Percentiles rank a stretch among this genome's conserved stretches.
Conservation (phyloP, 345 rosid genomes). For the Hypericum perforatum region DNA sequence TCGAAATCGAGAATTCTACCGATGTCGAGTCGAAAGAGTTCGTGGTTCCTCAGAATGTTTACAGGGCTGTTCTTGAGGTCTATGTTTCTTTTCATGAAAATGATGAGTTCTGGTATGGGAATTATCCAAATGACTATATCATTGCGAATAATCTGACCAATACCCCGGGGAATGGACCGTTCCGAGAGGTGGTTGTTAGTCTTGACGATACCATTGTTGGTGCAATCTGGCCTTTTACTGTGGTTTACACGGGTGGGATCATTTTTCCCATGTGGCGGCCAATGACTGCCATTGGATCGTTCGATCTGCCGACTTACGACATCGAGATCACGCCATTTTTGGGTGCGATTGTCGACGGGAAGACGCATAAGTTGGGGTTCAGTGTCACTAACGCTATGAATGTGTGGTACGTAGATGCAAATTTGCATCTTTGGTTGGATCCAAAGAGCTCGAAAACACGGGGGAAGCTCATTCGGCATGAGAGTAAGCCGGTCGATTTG, state of each 20-base stretch:
- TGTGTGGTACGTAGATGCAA: slow-evolving; percentile 18
- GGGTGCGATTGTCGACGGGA: slow-evolving; percentile 11
- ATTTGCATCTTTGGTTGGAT: slow-evolving; percentile 22
- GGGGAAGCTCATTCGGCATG: no score
- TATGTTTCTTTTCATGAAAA: slow-evolving; percentile 17
- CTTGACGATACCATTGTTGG: slow-evolving; percentile 14
- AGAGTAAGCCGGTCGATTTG: no score
- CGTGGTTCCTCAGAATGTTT: slow-evolving; percentile 11
- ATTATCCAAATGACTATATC: slow-evolving; percentile 1
- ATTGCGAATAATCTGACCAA: slow-evolving; percentile 1
- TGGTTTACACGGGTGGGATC: slow-evolving; percentile 9
- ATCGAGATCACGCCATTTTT: slow-evolving; percentile 13
- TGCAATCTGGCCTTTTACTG: slow-evolving; percentile 12
- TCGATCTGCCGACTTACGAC: slow-evolving; percentile 13
- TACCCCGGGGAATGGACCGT: slow-evolving; percentile 6
- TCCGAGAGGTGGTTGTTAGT: slow-evolving; percentile 16
- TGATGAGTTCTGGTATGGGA: slow-evolving; percentile 17
- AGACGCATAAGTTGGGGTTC: slow-evolving; percentile 11
- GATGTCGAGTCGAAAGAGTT: slow-evolving; percentile 2
- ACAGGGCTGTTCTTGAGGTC: slow-evolving; percentile 16
- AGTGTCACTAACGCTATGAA: slow-evolving; percentile 9
- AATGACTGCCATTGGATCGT: slow-evolving; percentile 10
- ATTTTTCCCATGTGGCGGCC: slow-evolving; percentile 12
- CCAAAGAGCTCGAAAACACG: no score
- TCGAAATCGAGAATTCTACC: slow-evolving; percentile 5